Percentiles rank a stretch among this genome's conserved stretches.
Evolutionary conservation across 78 protist species (phyloP).

Genomic region (Blattamonas nauphoetae): DNA sequence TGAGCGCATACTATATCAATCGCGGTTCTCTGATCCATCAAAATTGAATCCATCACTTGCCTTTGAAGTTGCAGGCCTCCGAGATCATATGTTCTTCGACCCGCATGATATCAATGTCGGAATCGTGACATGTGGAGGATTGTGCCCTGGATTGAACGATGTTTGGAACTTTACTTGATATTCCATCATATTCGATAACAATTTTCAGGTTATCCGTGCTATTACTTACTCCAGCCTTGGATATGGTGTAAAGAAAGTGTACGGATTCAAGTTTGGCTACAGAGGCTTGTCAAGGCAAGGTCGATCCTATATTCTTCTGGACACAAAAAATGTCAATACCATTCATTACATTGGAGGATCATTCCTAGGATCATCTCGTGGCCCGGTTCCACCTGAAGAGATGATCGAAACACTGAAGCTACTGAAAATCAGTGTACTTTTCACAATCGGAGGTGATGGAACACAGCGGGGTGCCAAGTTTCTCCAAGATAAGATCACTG

Average conservation of each 20-base stretch:
- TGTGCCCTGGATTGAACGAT: not conserved
- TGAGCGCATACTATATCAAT: not conserved
- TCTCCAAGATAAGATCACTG: not conserved
- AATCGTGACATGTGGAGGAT: constrained; percentile 11
- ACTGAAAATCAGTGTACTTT: not conserved
- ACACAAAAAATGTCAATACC: not conserved
- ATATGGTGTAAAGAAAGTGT: not conserved
- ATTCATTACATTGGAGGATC: not conserved
- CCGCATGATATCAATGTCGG: not conserved
- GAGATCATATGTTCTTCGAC: not conserved
- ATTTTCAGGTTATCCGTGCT: not conserved
- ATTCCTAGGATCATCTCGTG: constrained; percentile 7
- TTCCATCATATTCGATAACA: not conserved
- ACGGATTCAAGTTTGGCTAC: not conserved
- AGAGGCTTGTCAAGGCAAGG: not conserved
- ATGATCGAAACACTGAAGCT: not conserved
- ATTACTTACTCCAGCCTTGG: not conserved
- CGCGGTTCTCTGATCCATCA: not conserved
- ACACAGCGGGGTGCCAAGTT: not conserved
- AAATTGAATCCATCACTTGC: not conserved
- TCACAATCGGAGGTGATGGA: constrained; percentile 8
- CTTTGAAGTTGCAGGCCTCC: not conserved
- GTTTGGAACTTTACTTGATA: not conserved
- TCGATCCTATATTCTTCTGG: not conserved
- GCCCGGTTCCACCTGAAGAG: not conserved